Evolutionary conservation across 106 monocot species (phyloP).

Genomic region (Dendrobium huoshanense): DNA sequence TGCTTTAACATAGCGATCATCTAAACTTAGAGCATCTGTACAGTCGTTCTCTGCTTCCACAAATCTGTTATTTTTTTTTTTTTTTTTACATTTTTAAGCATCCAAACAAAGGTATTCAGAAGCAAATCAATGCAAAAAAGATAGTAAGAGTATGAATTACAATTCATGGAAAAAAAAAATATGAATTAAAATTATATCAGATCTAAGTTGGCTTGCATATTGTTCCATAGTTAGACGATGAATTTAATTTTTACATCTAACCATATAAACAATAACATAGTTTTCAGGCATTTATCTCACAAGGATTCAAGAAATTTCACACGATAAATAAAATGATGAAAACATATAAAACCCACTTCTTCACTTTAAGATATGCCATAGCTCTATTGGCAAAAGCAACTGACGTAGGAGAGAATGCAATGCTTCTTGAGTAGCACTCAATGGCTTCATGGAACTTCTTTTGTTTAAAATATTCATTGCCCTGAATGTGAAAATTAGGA

Average conservation of each 20-base stretch:
- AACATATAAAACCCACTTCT: slow-evolving; percentile 39
- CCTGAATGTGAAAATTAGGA: slow-evolving; percentile 32
- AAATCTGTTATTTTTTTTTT: slow-evolving; percentile 36
- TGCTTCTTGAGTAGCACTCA: slow-evolving; percentile 94
- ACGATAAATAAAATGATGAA: slow-evolving; percentile 1
- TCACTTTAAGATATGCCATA: slow-evolving; percentile 95
- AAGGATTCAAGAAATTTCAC: background rate
- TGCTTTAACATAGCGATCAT: slow-evolving; percentile 96
- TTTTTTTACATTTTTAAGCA: background rate
- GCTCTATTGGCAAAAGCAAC: slow-evolving; percentile 99
- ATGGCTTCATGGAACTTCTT: slow-evolving; percentile 78
- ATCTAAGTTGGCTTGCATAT: background rate
- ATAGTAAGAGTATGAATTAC: background rate
- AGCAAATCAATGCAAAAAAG: background rate
- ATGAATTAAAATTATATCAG: background rate
- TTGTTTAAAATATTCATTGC: slow-evolving; percentile 94
- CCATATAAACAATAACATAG: background rate
- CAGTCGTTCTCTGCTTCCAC: slow-evolving; percentile 90
- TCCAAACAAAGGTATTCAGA: background rate
- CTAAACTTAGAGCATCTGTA: slow-evolving; percentile 85
- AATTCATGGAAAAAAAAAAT: background rate
- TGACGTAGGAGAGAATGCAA: slow-evolving; percentile 70
- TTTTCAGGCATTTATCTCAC: background rate
- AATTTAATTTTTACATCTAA: background rate
- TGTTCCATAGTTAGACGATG: background rate